phyloP scores from a whole-genome alignment of 176 grass and related monocot species.

The Luzula sylvatica region DNA sequence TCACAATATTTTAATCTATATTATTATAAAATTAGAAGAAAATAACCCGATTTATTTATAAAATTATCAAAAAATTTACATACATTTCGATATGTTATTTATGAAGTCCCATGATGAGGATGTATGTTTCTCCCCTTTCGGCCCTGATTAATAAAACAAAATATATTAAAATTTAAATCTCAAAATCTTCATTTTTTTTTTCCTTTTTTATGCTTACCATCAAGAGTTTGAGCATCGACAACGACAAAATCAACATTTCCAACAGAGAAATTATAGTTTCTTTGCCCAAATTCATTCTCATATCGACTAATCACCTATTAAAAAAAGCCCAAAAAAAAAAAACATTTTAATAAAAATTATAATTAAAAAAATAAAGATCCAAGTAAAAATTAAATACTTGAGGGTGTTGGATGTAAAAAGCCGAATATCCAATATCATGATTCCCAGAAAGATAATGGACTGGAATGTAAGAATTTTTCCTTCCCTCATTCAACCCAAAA shows the following conservation, averaged over 20 bases:
- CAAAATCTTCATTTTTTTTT: conserved; percentile 7
- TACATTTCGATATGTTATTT: conserved; percentile 53
- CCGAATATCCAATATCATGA: conserved; percentile 88
- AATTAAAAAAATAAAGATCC: conserved; percentile 6
- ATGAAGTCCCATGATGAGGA: conserved; percentile 87
- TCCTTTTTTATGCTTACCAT: conserved; percentile 43
- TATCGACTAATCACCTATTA: conserved; percentile 61
- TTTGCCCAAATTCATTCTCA: conserved; percentile 80
- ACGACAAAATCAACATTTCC: conserved; percentile 72
- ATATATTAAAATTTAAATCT: conserved; percentile 14
- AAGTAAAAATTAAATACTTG: conserved; percentile 40
- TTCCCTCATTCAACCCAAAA: conserved; percentile 65
- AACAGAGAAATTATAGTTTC: conserved; percentile 72
- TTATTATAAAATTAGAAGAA: conserved; percentile 4
- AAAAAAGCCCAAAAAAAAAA: conserved; percentile 15
- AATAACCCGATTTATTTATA: conserved; percentile 16
- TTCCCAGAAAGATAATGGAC: conserved; percentile 87
- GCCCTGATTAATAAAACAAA: conserved; percentile 36
- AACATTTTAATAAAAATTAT: neutral
- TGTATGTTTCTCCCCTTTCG: conserved; percentile 58
- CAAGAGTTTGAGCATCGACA: conserved; percentile 96
- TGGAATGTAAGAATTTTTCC: conserved; percentile 38
- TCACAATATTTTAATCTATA: conserved; percentile 9
- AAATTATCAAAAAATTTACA: conserved; percentile 14
- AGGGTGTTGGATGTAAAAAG: conserved; percentile 50